Base-by-base conservation (phyloP, 306 rosid species). In the Dicorynia guianensis region DNA sequence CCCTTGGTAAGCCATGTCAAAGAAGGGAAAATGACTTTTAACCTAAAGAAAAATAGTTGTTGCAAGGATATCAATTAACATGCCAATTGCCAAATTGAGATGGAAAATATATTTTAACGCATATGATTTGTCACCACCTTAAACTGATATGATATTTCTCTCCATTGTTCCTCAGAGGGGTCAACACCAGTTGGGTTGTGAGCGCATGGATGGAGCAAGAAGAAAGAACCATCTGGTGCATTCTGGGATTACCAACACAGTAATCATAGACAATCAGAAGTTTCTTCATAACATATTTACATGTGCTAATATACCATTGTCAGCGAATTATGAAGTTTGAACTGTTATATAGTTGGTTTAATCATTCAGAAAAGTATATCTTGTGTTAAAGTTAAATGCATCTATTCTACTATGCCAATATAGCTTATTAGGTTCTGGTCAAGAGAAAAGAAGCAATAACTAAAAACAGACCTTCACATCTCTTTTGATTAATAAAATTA, bases 1-100 rank as follows among this genome's bases (percentile, higher is more conserved):
- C 67, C 98, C 98, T 90, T 93, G 97, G 79, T 88, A 93, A 35
- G 96, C 96, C 96, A 88, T 93, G 87, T 93, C 98, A 78, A 93
- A 93, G 84, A 93, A 93, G 71, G 97, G 82, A 38, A 90, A 88
- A 80, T 90, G 96, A 62, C 82, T 87, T 80, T 90, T 93, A 19
- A 67, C 91, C 98, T 93, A 89, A 20, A 74, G 89, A 20, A 74
- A 90, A 49, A 56, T 25, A 66, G 47, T 80, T 61, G 48, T 50
- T 58, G 18, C 46, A 17, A 54, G n/a, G 69, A 63, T 55, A 20
- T 36, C 42, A 36, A 44, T 69, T 42, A 56, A 60, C 52, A 20
- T 42, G 25, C 71, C 34, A 40, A 19, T 20, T 42, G 25, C 71
- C 34, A 40, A 19, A n/a, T 50, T 40, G 6, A 56, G 64, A 11